Evolutionary conservation across 2,329 filamentous ascomycete genomes (phyloP).

Genomic region (Ceratocystis huliohia): DNA sequence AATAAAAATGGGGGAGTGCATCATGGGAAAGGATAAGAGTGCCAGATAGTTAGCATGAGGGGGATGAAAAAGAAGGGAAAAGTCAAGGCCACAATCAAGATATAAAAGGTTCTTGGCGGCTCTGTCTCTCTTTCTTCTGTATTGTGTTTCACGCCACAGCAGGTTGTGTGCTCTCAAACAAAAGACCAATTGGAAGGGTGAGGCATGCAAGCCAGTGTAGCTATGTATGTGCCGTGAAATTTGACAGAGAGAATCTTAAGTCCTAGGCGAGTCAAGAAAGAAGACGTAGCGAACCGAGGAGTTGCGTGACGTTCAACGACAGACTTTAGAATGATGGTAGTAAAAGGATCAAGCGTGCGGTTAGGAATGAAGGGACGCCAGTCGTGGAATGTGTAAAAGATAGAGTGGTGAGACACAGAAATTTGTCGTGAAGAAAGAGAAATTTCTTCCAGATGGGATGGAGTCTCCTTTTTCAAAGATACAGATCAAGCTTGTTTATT

Average conservation of each 20-base stretch:
- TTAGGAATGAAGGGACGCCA: slow-evolving; percentile 3
- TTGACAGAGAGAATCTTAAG: neutral
- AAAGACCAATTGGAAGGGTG: neutral
- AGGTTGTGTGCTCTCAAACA: neutral
- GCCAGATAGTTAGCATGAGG: neutral
- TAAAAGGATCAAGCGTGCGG: neutral
- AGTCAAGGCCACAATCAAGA: neutral
- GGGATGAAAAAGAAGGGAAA: neutral
- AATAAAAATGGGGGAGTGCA: slow-evolving; percentile 13
- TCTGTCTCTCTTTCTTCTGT: neutral
- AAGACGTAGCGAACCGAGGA: neutral
- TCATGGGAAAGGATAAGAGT: neutral
- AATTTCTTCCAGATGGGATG: neutral
- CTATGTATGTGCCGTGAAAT: neutral
- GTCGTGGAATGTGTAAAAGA: neutral
- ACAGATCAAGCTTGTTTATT: neutral
- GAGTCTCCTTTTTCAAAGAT: neutral
- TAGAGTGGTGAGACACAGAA: neutral
- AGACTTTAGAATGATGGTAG: neutral
- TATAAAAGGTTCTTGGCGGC: neutral
- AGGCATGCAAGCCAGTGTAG: neutral
- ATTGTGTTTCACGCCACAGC: neutral
- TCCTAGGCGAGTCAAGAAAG: slow-evolving; percentile 6
- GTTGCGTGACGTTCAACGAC: neutral
- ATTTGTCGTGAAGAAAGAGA: neutral